phyloP scores from a whole-genome alignment of 495 filamentous ascomycete species.

The Lineolata rhizophorae region DNA sequence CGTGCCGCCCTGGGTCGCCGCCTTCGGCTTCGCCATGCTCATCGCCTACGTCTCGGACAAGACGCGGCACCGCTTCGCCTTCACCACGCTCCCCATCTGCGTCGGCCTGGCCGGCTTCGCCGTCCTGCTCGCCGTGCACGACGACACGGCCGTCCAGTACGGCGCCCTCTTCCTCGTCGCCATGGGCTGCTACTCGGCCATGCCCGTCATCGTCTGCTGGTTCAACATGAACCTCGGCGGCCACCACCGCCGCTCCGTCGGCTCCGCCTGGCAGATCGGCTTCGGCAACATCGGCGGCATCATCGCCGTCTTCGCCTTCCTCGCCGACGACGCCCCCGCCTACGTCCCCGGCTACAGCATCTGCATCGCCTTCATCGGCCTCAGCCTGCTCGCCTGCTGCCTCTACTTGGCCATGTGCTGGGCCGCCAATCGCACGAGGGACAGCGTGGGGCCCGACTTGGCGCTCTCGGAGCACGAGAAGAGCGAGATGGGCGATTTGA shows the following conservation, averaged over 20 bases:
- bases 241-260: conserved; percentile 64
- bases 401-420: conserved; percentile 37
- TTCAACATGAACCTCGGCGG: conserved; percentile 84
- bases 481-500: conserved; percentile 47
- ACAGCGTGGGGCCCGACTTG: conserved; percentile 26
- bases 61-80: conserved; percentile 16
- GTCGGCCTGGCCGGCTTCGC: conserved; percentile 24
- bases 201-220: conserved; percentile 81
- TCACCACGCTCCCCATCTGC: conserved; percentile 15
- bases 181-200: conserved; percentile 30
- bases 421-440: conserved; percentile 43
- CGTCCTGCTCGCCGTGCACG: conserved; percentile 20
- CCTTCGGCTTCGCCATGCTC: conserved; percentile 20
- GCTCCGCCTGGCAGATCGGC: conserved; percentile 72
- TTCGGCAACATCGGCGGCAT: conserved; percentile 94
- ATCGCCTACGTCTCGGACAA: conserved; percentile 16
- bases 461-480: conserved; percentile 51
- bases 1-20: conserved; percentile 24
- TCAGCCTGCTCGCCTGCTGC: conserved; percentile 37
- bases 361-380: conserved; percentile 47
- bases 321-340: conserved; percentile 42
- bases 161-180: conserved; percentile 21
- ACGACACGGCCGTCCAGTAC: conserved; percentile 16
- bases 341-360: conserved; percentile 63
- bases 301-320: conserved; percentile 68